phyloP scores from a whole-genome alignment of 2,329 filamentous ascomycete species.

The Colletotrichum endophyticum region DNA sequence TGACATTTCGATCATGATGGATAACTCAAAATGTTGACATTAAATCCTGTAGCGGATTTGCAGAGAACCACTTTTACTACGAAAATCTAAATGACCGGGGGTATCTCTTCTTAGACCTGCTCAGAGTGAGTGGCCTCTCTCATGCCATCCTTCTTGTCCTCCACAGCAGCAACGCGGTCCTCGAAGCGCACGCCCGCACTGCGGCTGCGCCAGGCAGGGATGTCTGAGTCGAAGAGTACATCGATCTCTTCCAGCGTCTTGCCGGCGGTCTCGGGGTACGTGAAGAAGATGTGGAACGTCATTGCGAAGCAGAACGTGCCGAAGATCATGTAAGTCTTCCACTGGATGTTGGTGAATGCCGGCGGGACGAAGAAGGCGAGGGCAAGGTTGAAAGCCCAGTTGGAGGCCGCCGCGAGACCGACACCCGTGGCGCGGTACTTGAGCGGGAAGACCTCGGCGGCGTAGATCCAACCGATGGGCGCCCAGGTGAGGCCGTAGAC shows the following conservation, averaged over 20 bases:
- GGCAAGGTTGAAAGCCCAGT: slow-evolving; percentile 57
- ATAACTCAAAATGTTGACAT: background rate
- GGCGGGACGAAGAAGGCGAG: slow-evolving; percentile 53
- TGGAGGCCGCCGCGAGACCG: slow-evolving; percentile 54
- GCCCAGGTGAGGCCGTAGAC: slow-evolving; percentile 35
- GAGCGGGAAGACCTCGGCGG: slow-evolving; percentile 45
- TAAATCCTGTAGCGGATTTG: background rate
- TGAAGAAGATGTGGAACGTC: slow-evolving; percentile 28
- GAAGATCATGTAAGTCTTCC: slow-evolving; percentile 28
- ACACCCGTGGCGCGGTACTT: slow-evolving; percentile 58
- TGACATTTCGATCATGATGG: background rate
- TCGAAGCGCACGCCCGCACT: background rate
- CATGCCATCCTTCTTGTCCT: background rate
- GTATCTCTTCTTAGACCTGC: background rate
- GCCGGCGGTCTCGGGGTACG: slow-evolving; percentile 32
- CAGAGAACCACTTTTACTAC: background rate
- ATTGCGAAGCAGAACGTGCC: slow-evolving; percentile 18
- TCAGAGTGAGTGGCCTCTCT: background rate
- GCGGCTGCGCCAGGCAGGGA: slow-evolving; percentile 7
- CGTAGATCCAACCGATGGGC: slow-evolving; percentile 35
- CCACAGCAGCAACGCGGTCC: slow-evolving; percentile 1
- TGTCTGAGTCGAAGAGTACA: slow-evolving; percentile 18
- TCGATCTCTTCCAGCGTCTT: slow-evolving; percentile 26
- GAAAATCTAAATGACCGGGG: background rate
- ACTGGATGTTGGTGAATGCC: slow-evolving; percentile 23